Base-by-base conservation (phyloP, 1,139 yeast genomes). In the Taiozyma sp. region DNA sequence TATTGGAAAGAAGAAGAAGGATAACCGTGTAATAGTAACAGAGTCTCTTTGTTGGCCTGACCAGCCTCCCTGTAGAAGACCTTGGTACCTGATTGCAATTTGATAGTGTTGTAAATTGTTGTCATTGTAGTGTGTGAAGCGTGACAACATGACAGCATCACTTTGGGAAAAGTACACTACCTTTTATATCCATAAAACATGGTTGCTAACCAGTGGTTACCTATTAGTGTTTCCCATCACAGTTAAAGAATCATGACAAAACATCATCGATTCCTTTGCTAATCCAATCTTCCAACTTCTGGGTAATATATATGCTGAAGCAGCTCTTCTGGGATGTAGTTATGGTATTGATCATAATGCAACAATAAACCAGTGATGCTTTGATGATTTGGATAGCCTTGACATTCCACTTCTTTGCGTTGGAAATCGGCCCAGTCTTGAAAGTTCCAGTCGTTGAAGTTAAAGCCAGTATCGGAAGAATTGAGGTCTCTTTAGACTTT, bases 1-100 rank as follows among this genome's bases (percentile, higher is more conserved):
- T 63, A 75, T 69, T 66, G 69, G 52, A 67, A 64, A 0, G 79
- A 74, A 4, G 78, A 71, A 1, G 76, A 65, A 13, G 79, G 79
- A 49, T 63, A 74, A 3, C 79, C 79, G 55, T 75, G 79, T 16
- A 75, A 65, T 44, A 75, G 65, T 29, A 75, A 56, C 12, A 75
- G 49, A 1, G 61, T 60, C 8, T 75, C 74, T 8, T 67, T 67
- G 29, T 54, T 36, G 1, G 48, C 28, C 8, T 57, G 53, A 4
- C 78, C 78, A 14, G 74, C 72, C 54, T 73, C 74, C 23, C 72
- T 60, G 57, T 73, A 75, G 58, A 67, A 72, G 40, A 74, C 58
- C 13, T 67, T 61, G 41, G 61, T 65, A 19, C 63, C 66, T 9
- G 50, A 48, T 45, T n/a, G 39, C 22, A 36, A 10, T 16, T 36